Evolutionary conservation across 2,329 filamentous ascomycete genomes (phyloP), one percentile per base, ranked within the genome.

Genomic region (Cladosporium sp.): DNA sequence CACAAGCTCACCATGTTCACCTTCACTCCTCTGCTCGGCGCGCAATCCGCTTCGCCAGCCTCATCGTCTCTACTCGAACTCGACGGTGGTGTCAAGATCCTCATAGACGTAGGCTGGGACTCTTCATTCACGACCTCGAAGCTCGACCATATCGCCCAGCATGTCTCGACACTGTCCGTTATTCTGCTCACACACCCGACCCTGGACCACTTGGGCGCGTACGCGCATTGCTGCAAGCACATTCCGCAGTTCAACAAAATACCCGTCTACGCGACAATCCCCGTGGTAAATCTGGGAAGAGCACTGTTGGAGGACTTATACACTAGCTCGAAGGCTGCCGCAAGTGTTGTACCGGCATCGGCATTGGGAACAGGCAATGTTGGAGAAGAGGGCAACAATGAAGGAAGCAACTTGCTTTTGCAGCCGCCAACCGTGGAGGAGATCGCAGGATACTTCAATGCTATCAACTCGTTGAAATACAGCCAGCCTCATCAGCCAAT

Each of bases 61-160:
- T 96, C 93, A 69, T 93, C 97, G 78, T 98, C 95, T n/a, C 87
- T 99, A 41, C 84, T 99, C 58, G 94, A 98, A 82, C 90, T 99
- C 65, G 95, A 99, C 81, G 94, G 94, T 70, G 95, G 94, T 67
- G 90, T 99, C 80, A 98, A 98, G 79, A 88, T 99, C 62, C 86
- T 99, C 64, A 88, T 99, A 44, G 94, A 97, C 76, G 90, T 97
- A 54, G 95, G 95, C 67, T 99, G 95, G 95, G 93, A 98, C 77
- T 92, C 96, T 77, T 86, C 87, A 2, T 98, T 99, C 77, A 91
- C 96, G 75, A 87, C 88, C 36, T 86, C 87, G 68, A 91, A 92
- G 82, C 87, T 99, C 62, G 88, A 88, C 73, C 92, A 95, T 80
- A 86, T 99, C 68, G 94, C 98, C 80, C 95, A 92, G 91, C 96